These are phyloP conservation scores for Brettanomyces anomalus DNA, from an alignment of 805 yeast species.

Conservation along the genomic window DNA sequence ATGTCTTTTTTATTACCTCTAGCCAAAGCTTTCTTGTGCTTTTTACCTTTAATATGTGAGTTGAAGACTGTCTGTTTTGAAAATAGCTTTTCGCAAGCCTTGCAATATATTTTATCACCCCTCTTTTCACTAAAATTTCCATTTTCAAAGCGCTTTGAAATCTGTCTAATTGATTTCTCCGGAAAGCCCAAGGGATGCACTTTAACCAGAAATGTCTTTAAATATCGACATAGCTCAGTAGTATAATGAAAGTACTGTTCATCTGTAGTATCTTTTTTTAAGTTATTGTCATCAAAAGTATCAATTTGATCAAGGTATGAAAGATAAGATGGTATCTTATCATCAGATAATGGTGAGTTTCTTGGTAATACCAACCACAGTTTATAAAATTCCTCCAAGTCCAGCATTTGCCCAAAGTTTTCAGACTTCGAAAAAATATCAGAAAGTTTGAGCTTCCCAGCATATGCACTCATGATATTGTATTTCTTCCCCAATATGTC, in stretches of 20 bases:
- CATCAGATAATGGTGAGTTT: background rate
- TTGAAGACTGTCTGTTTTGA: constrained; percentile 55
- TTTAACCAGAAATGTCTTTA: constrained; percentile 37
- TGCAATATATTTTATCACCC: constrained; percentile 34
- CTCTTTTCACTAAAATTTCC: constrained; percentile 13
- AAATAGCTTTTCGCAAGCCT: constrained; percentile 54
- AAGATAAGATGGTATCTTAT: constrained; percentile 13
- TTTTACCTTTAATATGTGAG: constrained; percentile 66
- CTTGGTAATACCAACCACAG: constrained; percentile 41
- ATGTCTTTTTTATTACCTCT: constrained; percentile 5
- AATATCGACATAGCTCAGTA: constrained; percentile 28
- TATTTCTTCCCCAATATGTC: constrained; percentile 3
- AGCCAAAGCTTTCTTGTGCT: constrained; percentile 48
- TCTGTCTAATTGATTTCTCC: constrained; percentile 20
- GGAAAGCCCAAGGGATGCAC: constrained; percentile 41
- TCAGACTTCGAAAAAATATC: constrained; percentile 51
- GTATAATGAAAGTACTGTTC: background rate
- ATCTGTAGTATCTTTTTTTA: no score
- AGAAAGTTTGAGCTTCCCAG: constrained; percentile 36
- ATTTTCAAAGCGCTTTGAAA: constrained; percentile 13
- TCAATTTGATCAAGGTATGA: constrained; percentile 36
- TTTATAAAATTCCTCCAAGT: constrained; percentile 43
- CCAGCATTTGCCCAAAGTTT: constrained; percentile 53
- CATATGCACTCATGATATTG: constrained; percentile 3
- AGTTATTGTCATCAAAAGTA: background rate